Conservation (phyloP, 2,329 filamentous ascomycete species). For the Arthroderma uncinatum region DNA sequence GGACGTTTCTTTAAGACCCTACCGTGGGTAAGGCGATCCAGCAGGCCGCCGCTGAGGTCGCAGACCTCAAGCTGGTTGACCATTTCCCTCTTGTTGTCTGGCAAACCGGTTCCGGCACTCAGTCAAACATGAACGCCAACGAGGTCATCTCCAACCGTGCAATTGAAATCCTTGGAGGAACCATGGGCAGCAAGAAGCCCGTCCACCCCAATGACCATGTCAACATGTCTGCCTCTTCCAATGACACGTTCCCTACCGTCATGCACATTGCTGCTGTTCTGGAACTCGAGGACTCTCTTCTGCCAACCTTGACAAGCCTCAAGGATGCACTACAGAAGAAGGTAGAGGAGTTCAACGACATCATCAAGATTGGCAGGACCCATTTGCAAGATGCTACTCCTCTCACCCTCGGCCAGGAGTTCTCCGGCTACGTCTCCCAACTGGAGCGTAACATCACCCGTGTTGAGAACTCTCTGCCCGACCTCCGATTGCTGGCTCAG, state of each 20-base stretch:
- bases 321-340: slow-evolving; percentile 78
- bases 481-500: slow-evolving; percentile 79
- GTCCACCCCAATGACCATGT: slow-evolving; percentile 99
- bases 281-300: slow-evolving; percentile 74
- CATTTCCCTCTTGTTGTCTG: slow-evolving; percentile 98
- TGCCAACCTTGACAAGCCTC: slow-evolving; percentile 72
- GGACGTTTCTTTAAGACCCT: slow-evolving; percentile 48
- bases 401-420: slow-evolving; percentile 89
- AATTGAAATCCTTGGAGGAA: slow-evolving; percentile 91
- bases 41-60: slow-evolving; percentile 86
- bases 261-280: slow-evolving; percentile 99
- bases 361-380: slow-evolving; percentile 98
- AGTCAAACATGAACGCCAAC: slow-evolving; percentile 99
- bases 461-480: slow-evolving; percentile 68
- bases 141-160: slow-evolving; percentile 99
- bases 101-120: slow-evolving; percentile 97
- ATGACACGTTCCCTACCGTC: slow-evolving; percentile 98
- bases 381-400: slow-evolving; percentile 97
- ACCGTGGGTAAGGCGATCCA: slow-evolving; percentile 88
- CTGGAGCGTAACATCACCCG: slow-evolving; percentile 83
- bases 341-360: slow-evolving; percentile 76
- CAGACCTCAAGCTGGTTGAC: slow-evolving; percentile 82
- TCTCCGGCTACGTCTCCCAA: slow-evolving; percentile 93
- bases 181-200: slow-evolving; percentile 93
- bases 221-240: slow-evolving; percentile 97